Evolutionary conservation across 2,329 filamentous ascomycete species (phyloP), one percentile per base, ranked within the genome.

Genomic region (Diaporthe sp.): DNA sequence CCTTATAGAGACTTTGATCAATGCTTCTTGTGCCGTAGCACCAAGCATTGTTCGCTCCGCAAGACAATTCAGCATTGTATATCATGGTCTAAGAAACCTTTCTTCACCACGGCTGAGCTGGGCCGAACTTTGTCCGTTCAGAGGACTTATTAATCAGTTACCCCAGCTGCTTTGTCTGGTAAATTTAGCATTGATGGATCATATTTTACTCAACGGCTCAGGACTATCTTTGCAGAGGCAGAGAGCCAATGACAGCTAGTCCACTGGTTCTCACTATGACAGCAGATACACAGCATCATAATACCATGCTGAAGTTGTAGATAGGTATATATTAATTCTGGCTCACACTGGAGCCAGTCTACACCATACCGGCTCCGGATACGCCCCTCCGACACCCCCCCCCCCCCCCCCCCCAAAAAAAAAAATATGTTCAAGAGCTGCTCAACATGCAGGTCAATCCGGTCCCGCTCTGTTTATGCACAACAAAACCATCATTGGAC

Each of bases 291-390:
- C 47, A 60, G 8, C 47, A 39, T 63, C 12, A 12, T 25, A 53
- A 53, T 17, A 49, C 25, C 13, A 51, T 39, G 22, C 25, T 31
- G 39, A n/a, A 74, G 57, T 76, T 55, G 61, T 63, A 57, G 67
- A 53, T 76, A 70, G 67, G 47, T 76, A 70, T 72, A 72, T 75
- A 76, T 76, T 76, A 76, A 57, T 72, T 60, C 75, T 68, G 72
- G 71, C 44, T 61, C 39, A 42, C 42, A 49, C 37, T 68, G 34
- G 31, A 61, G 67, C 34, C 60, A 61, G 65, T 73, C 53, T 70
- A 55, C 17, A 75, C 47, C 53, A 31, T 44, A 55, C 61, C 37
- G 10, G 53, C 34, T 44, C 44, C 67, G 65, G 51, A 55, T 49
- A 42, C 57, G 47, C 34, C 67, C 68, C 71, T 37, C 17, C 13